Evolutionary conservation across 2,329 filamentous ascomycete species (phyloP).

Genomic region (Fragosphaeria purpurea): DNA sequence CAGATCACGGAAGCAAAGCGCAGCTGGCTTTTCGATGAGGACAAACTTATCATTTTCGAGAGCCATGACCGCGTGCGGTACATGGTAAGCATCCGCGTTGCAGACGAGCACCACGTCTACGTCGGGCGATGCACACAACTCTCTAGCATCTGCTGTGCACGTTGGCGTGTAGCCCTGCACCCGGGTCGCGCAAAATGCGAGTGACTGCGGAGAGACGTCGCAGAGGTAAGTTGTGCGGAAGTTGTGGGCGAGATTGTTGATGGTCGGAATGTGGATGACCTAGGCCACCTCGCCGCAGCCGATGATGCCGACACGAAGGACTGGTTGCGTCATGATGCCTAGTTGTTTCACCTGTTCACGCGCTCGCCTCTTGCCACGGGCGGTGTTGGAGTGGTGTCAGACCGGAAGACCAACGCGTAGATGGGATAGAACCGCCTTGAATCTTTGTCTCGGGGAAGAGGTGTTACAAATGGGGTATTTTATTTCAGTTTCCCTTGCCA

Average conservation of each 20-base stretch:
- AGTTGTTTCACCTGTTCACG: no score
- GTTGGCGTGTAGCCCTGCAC: conserved; percentile 14
- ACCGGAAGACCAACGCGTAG: no score
- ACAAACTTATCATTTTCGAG: conserved; percentile 44
- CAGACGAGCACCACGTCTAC: conserved; percentile 45
- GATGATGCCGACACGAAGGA: conserved; percentile 30
- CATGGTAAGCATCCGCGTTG: conserved; percentile 45
- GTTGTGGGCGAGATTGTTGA: conserved; percentile 32
- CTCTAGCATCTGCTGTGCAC: conserved; percentile 26
- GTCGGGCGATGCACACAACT: conserved; percentile 31
- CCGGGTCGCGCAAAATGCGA: conserved; percentile 17
- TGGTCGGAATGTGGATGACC: conserved; percentile 41
- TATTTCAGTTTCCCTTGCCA: no score
- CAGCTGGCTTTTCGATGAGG: conserved; percentile 50
- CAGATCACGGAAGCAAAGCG: conserved; percentile 36
- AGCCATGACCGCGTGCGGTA: conserved; percentile 38
- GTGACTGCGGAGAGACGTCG: conserved; percentile 32
- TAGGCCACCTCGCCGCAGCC: conserved; percentile 41
- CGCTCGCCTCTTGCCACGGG: no score
- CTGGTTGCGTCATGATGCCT: no score
- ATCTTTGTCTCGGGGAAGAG: no score
- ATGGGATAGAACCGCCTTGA: no score
- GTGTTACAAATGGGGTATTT: no score
- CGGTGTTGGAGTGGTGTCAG: no score
- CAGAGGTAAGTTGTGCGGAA: conserved; percentile 40